Percentiles rank a stretch among this genome's conserved stretches.
These are phyloP conservation scores for Dalechampia spathulata DNA, from an alignment of 441 rosid species.

Conservation along the genomic window DNA sequence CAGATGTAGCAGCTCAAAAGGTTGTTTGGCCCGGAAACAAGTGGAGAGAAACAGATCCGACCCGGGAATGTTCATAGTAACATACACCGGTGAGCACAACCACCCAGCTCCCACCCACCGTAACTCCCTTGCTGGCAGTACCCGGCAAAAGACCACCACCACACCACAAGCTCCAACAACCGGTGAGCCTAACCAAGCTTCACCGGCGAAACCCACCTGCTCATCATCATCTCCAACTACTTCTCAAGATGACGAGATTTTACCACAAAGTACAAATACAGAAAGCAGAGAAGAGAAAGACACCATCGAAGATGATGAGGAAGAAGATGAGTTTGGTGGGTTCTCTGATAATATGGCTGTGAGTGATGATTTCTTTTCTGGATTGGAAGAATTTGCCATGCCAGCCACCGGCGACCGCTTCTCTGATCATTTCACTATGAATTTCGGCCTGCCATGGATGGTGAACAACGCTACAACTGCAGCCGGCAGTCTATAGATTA, in stretches of 20 bases:
- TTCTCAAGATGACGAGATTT: slow-evolving; percentile 39
- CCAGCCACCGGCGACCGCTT: slow-evolving; percentile 38
- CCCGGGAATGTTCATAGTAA: slow-evolving; percentile 77
- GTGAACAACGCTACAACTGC: slow-evolving; percentile 45
- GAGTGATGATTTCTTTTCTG: slow-evolving; percentile 71
- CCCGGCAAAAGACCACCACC: slow-evolving; percentile 51
- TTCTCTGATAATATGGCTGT: slow-evolving; percentile 51
- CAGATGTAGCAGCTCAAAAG: slow-evolving; percentile 84
- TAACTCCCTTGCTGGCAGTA: slow-evolving; percentile 84
- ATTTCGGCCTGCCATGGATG: slow-evolving; percentile 56
- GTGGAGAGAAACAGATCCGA: slow-evolving; percentile 92
- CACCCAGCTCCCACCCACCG: slow-evolving; percentile 91
- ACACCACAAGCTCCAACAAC: slow-evolving; percentile 26
- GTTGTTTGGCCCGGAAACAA: slow-evolving; percentile 88
- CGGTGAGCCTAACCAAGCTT: slow-evolving; percentile 24
- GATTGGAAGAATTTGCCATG: slow-evolving; percentile 49
- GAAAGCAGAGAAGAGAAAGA: slow-evolving; percentile 43
- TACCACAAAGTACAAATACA: slow-evolving; percentile 27
- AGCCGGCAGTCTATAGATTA: slow-evolving; percentile 41
- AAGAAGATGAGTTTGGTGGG: slow-evolving; percentile 54
- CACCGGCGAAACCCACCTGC: slow-evolving; percentile 23
- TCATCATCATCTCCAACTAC: slow-evolving; percentile 67
- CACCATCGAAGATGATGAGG: slow-evolving; percentile 51
- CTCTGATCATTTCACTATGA: slow-evolving; percentile 47
- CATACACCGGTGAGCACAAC: slow-evolving; percentile 86